phyloP scores from a whole-genome alignment of 2,329 filamentous ascomycete genomes.

The Fulvia fulva region DNA sequence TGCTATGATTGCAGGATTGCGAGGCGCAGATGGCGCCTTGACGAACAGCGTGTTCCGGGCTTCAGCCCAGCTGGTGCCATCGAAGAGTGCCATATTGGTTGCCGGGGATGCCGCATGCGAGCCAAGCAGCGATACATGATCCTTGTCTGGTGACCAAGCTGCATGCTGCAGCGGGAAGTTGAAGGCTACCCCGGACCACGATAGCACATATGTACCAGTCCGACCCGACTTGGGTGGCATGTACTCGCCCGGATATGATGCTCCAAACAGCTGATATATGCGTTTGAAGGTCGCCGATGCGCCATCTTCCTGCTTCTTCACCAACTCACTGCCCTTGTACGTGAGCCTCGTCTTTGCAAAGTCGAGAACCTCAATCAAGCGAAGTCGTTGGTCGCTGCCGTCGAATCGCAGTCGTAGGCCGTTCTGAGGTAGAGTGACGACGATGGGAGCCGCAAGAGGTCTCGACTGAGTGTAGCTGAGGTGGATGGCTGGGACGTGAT shows the following conservation, averaged over 20 bases:
- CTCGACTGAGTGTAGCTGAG: slow-evolving; percentile 71
- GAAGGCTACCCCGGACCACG: slow-evolving; percentile 91
- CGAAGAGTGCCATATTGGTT: slow-evolving; percentile 85
- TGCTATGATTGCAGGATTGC: slow-evolving; percentile 63
- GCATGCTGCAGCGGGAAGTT: slow-evolving; percentile 75
- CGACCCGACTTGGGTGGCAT: slow-evolving; percentile 58
- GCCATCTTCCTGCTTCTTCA: slow-evolving; percentile 55
- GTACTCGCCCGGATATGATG: slow-evolving; percentile 92
- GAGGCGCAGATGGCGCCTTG: slow-evolving; percentile 67
- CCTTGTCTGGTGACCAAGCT: slow-evolving; percentile 69
- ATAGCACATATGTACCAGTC: slow-evolving; percentile 78
- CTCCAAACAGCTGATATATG: slow-evolving; percentile 89
- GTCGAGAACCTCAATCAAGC: slow-evolving; percentile 85
- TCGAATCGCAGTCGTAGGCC: slow-evolving; percentile 90
- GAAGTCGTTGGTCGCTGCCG: slow-evolving; percentile 83
- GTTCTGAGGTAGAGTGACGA: slow-evolving; percentile 74
- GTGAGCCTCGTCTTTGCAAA: slow-evolving; percentile 80
- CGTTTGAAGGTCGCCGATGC: slow-evolving; percentile 32
- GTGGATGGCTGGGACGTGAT: slow-evolving; percentile 77
- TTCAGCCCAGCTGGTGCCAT: slow-evolving; percentile 85
- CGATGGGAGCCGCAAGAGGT: slow-evolving; percentile 71
- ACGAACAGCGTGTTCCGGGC: slow-evolving; percentile 74
- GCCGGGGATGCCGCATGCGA: slow-evolving; percentile 73
- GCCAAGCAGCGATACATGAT: slow-evolving; percentile 82
- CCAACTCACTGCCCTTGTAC: slow-evolving; percentile 76